Evolutionary conservation across 805 yeast genomes (phyloP).

Genomic region (Wickerhamiella qilinensis): DNA sequence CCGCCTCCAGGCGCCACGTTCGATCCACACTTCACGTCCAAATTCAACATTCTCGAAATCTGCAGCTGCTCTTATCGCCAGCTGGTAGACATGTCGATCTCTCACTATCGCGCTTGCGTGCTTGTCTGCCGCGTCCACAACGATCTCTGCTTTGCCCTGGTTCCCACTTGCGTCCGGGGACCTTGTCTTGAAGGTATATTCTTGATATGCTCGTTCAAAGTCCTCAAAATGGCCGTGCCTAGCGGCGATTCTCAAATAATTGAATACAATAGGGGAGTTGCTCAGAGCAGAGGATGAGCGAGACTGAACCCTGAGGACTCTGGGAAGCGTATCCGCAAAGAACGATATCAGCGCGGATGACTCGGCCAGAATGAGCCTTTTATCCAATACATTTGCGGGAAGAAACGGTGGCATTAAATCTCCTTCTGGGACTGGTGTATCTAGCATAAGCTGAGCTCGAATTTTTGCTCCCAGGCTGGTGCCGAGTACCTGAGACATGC

Average conservation of each 20-base stretch:
- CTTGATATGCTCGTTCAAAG: constrained; percentile 23
- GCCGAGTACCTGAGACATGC: constrained; percentile 16
- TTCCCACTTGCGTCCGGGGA: not conserved
- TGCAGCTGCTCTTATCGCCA: constrained; percentile 52
- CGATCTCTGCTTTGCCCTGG: not conserved
- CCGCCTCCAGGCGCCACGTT: not conserved
- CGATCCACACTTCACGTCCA: not conserved
- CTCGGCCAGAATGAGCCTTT: constrained; percentile 42
- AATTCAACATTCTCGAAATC: constrained; percentile 29
- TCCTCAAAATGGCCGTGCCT: constrained; percentile 23
- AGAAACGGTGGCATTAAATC: constrained; percentile 45
- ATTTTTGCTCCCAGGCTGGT: constrained; percentile 17
- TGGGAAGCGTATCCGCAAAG: constrained; percentile 29
- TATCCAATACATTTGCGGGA: constrained; percentile 34
- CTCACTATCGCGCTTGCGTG: constrained; percentile 14
- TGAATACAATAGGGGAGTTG: constrained; percentile 8
- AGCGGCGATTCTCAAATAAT: constrained; percentile 35
- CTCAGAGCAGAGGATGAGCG: constrained; percentile 24
- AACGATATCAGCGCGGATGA: constrained; percentile 62
- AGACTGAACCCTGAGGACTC: constrained; percentile 25
- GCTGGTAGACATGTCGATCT: constrained; percentile 36
- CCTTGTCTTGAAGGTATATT: constrained; percentile 10
- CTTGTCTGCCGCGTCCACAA: not conserved
- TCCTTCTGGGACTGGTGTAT: constrained; percentile 1
- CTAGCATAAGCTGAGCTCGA: constrained; percentile 14